Base-by-base conservation (phyloP, 129 eudicot species). In the Pittosporum tobira region DNA sequence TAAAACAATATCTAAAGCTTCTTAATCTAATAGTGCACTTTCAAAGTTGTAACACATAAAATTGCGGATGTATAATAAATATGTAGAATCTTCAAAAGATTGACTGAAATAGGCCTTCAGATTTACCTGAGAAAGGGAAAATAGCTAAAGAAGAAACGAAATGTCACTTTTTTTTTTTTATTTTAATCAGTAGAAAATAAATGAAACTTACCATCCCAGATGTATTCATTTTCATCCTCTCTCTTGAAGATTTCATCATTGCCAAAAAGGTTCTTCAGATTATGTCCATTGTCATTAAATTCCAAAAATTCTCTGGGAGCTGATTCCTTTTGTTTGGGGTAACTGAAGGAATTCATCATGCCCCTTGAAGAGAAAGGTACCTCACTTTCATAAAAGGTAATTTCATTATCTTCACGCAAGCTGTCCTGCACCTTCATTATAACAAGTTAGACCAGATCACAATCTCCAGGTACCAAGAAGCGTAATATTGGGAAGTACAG, bases 141-240 rank as follows among this genome's bases (percentile, higher is more conserved):
- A 48, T 46, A 51, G 46, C 57, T 62, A 31, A 14, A 46, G 25
- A 28, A 20, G 19, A 48, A 15, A 23, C 5, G 22, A 26, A 2
- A 62, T 5, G 15, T 29, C 1, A 5, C 14, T 15, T 40, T 27
- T 22, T 27, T 0, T 21, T 27, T 23, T 23, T 21, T 31, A 8
- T 29, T n/a, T n/a, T 19, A 19, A 30, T 42, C 2, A 27, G 59
- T 23, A 27, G 53, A 44, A 45, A 24, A 18, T 26, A 44, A 34
- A 22, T 43, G 52, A 44, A 45, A 67, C 15, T 67, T 78, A 84
- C 94, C 87, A 23, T 70, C 65, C 83, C 87, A 75, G 48, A 59
- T 58, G 61, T 69, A 50, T 42, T 50, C 61, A 59, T 72, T 66
- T 25, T 67, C 67, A 31, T 76, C 77, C 57, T 59, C 57, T 63